Conservation (phyloP, 306 rosid genomes). For the Gleditsia sinensis region DNA sequence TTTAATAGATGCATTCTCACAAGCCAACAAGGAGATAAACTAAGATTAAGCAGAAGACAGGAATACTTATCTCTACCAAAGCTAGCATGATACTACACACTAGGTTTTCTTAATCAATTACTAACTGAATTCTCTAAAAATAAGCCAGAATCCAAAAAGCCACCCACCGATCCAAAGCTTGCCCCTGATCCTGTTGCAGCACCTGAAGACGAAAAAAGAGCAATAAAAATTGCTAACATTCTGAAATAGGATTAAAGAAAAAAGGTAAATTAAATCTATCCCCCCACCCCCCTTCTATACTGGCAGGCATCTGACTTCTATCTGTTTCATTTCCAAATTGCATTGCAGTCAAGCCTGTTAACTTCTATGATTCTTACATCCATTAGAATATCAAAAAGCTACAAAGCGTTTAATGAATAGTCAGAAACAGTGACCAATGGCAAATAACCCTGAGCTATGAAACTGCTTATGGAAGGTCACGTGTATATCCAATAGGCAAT, state of each 20-base stretch:
- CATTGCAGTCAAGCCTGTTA: not conserved
- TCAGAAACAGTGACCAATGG: not conserved
- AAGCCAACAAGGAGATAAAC: not conserved
- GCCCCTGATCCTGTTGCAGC: slow-evolving; percentile 73
- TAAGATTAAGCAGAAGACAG: slow-evolving; percentile 6
- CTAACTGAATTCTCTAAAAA: slow-evolving; percentile 14
- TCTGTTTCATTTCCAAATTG: not conserved
- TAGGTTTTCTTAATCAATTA: not conserved
- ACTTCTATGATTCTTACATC: not conserved
- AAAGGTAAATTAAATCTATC: not conserved
- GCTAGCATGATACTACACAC: not conserved
- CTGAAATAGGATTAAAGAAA: not conserved
- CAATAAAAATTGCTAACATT: not conserved
- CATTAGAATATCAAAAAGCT: not conserved
- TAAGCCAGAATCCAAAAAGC: slow-evolving; percentile 18
- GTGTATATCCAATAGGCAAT: not conserved
- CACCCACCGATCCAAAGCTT: slow-evolving; percentile 73
- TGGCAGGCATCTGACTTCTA: not conserved
- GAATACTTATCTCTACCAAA: slow-evolving; percentile 12
- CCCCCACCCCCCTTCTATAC: too few species aligned
- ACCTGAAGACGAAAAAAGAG: slow-evolving; percentile 47
- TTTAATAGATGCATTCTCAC: slow-evolving; percentile 28
- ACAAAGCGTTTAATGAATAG: not conserved
- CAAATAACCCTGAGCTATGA: not conserved
- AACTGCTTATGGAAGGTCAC: not conserved